Conservation (phyloP, 345 rosid species). For the Syzygium aromaticum region DNA sequence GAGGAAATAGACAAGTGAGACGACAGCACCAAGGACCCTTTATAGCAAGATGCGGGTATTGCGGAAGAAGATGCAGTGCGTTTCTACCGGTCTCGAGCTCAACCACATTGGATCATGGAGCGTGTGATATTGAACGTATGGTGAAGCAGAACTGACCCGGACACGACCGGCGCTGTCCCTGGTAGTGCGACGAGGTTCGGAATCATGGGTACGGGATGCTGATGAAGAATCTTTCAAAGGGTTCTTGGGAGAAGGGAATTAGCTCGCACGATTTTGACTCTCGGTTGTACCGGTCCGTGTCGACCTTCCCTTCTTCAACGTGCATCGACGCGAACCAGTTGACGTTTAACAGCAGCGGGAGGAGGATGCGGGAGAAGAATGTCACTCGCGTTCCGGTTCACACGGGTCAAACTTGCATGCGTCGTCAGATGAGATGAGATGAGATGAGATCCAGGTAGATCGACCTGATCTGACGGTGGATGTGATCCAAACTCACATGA, state of each 20-base stretch:
- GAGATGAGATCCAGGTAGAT: neutral
- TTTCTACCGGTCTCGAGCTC: neutral
- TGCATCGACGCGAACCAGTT: neutral
- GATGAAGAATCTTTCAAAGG: neutral
- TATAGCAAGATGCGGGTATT: neutral
- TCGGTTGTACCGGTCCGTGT: neutral
- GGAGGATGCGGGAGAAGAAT: too few relatives aligned
- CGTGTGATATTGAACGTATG: neutral
- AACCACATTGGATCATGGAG: neutral
- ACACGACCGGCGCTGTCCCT: neutral
- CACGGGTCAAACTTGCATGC: neutral
- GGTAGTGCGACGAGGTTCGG: neutral
- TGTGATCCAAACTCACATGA: rapidly evolving
- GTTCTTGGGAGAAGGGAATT: neutral
- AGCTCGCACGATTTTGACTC: neutral
- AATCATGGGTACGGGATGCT: neutral
- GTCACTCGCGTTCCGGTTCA: neutral
- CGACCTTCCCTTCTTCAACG: neutral
- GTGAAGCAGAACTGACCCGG: neutral
- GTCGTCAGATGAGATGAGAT: neutral
- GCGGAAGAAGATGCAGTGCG: neutral
- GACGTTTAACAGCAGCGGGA: neutral
- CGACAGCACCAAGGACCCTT: neutral
- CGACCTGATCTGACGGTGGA: rapidly evolving
- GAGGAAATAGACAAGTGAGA: neutral